Conservation (phyloP, 1,284 basidiomycete genomes). For the Sporisorium reilianum region DNA sequence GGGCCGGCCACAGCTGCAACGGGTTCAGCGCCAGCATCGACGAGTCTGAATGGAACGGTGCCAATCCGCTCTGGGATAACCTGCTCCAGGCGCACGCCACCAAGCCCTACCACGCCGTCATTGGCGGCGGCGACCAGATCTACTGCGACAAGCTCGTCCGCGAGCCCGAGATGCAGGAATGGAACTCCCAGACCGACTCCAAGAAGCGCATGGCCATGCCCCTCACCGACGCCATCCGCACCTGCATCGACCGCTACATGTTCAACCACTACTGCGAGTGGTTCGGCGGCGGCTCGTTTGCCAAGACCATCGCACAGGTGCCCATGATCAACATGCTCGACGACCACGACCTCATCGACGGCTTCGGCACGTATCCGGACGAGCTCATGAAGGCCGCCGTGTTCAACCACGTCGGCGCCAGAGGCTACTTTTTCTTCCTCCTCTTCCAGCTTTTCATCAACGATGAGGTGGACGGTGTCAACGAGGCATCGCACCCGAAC, state of each 20-base stretch:
- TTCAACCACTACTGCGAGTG: slow-evolving; percentile 80
- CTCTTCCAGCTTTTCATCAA: slow-evolving; percentile 68
- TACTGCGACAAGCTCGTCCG: slow-evolving; percentile 57
- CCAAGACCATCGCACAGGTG: slow-evolving; percentile 83
- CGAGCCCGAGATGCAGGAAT: slow-evolving; percentile 75
- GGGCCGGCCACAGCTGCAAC: slow-evolving; percentile 83
- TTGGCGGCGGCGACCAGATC: slow-evolving; percentile 76
- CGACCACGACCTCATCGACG: slow-evolving; percentile 83
- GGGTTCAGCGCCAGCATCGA: slow-evolving; percentile 73
- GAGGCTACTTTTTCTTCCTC: slow-evolving; percentile 66
- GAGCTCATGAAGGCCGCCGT: slow-evolving; percentile 62
- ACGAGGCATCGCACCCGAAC: slow-evolving; percentile 47
- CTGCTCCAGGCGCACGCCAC: slow-evolving; percentile 82
- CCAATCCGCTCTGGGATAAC: slow-evolving; percentile 85
- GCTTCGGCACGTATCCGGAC: slow-evolving; percentile 80
- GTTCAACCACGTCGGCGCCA: slow-evolving; percentile 61
- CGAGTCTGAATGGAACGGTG: slow-evolving; percentile 69
- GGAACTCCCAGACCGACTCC: slow-evolving; percentile 79
- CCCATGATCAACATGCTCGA: slow-evolving; percentile 81
- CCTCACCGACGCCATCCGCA: slow-evolving; percentile 79
- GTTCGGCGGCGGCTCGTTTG: slow-evolving; percentile 91
- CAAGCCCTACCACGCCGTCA: slow-evolving; percentile 84
- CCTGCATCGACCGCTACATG: slow-evolving; percentile 82
- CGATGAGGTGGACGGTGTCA: slow-evolving; percentile 58
- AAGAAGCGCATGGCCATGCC: slow-evolving; percentile 77